phyloP scores from a whole-genome alignment of 257 asterid genomes.

The Solanum acaule region DNA sequence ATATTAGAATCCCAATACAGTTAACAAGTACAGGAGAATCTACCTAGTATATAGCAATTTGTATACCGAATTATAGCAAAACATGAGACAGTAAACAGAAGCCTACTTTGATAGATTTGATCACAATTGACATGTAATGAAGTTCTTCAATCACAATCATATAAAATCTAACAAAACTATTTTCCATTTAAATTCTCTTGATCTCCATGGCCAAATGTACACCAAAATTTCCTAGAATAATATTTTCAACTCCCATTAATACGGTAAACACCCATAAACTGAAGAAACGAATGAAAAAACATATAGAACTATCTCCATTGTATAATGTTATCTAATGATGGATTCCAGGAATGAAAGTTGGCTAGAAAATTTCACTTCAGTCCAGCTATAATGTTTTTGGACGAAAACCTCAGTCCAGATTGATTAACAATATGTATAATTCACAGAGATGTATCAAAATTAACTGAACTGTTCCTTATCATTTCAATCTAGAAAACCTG shows the following conservation, averaged over 20 bases:
- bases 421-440: neutral
- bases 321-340: neutral
- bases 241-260: neutral
- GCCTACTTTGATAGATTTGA: neutral
- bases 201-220: neutral
- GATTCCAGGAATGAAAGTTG: neutral
- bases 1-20: neutral
- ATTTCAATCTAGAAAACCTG: conserved; percentile 62
- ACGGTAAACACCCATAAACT: neutral
- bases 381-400: neutral
- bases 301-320: neutral
- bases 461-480: neutral
- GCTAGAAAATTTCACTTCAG: neutral
- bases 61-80: neutral
- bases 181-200: neutral
- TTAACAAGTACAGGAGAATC: neutral
- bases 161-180: neutral
- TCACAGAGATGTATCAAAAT: neutral
- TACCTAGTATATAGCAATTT: neutral
- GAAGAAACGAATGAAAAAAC: neutral
- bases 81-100: neutral
- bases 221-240: neutral
- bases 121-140: neutral
- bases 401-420: neutral
- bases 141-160: neutral